Evolutionary conservation across 352 stramenopile species (phyloP), one percentile per base, ranked within the genome.

Genomic region (Phytophthora cryptogea): DNA sequence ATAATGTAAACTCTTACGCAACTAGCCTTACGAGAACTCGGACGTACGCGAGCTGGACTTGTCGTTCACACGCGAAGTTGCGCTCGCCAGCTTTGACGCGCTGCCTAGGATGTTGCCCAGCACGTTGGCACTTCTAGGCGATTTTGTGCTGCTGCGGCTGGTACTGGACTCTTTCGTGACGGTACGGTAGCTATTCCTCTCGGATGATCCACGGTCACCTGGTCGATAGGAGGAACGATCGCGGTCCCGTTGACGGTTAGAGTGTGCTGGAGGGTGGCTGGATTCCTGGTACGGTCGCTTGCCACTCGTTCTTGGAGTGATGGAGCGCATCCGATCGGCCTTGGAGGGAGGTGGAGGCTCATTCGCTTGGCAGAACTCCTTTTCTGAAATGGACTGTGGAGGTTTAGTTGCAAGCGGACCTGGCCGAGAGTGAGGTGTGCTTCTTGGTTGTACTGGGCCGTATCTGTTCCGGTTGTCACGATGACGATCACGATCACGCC

Each of bases 71-170:
- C 80, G 78, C 6, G 78, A 85, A 9, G 85, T 92, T n/a, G 83
- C 61, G n/a, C 44, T 78, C 4, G 85, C 74, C 6, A 94, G 63
- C 17, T 82, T 70, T 17, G 77, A 87, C 9, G 81, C 76, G 31
- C 77, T 90, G 2, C 79, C 81, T 5, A 94, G 66, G 32, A 94
- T 94, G 50, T 66, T 89, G 31, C 61, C 62, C 30, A 94, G 49
- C 16, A 94, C 60, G 9, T 77, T 70, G 1, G 68, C 56, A 16
- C 63, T 73, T 16, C 61, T 62, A 23, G 54, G 49, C 32, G 56
- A 50, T 13, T 43, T 57, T 0, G 47, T 23, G 10, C 16, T 33
- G 33, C 42, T 69, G 47, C 40, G 47, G 32, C 14, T 40, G 9
- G 42, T 45, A 5, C 33, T 68, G 4, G 48, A 37, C 41, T 72